Percentiles rank a stretch among this genome's conserved stretches.
Evolutionary conservation across 768 basidiomycete species (phyloP).

Genomic region (Mycena maculata): DNA sequence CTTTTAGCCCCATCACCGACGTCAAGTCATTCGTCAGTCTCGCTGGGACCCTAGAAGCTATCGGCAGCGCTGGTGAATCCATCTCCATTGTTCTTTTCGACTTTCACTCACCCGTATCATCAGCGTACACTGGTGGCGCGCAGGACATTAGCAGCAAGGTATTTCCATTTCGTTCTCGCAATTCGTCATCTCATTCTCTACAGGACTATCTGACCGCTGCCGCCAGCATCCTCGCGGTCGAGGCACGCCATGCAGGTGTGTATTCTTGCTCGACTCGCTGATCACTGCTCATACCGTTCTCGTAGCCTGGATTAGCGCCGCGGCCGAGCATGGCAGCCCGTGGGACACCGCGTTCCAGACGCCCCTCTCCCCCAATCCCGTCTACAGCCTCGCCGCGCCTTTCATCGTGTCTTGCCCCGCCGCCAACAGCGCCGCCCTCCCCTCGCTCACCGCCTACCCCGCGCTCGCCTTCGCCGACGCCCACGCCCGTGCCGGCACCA

Average conservation of each 20-base stretch:
- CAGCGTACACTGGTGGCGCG: constrained; percentile 71
- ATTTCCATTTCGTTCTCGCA: neutral
- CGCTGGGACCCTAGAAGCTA: constrained; percentile 62
- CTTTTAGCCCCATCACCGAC: constrained; percentile 54
- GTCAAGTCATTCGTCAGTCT: constrained; percentile 56
- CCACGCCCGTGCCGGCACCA: constrained; percentile 41
- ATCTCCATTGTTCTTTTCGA: too few species aligned
- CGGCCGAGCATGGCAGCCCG: constrained; percentile 51
- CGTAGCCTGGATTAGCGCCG: constrained; percentile 56
- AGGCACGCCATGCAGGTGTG: constrained; percentile 58
- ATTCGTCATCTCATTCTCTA: neutral
- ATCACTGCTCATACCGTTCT: neutral
- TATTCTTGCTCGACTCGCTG: neutral
- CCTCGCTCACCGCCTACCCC: constrained; percentile 59
- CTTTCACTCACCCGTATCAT: too few species aligned
- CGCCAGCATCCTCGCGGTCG: constrained; percentile 69
- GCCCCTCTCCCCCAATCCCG: constrained; percentile 53
- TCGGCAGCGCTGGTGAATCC: too few species aligned
- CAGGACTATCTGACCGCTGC: constrained; percentile 63
- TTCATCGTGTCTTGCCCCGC: constrained; percentile 68
- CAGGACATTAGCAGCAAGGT: constrained; percentile 50
- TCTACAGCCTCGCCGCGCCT: constrained; percentile 51
- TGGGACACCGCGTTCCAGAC: constrained; percentile 65
- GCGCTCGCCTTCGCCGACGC: constrained; percentile 46
- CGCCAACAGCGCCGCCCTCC: constrained; percentile 58